Base-by-base conservation (phyloP, 306 rosid genomes). In the Rosa lucieae region DNA sequence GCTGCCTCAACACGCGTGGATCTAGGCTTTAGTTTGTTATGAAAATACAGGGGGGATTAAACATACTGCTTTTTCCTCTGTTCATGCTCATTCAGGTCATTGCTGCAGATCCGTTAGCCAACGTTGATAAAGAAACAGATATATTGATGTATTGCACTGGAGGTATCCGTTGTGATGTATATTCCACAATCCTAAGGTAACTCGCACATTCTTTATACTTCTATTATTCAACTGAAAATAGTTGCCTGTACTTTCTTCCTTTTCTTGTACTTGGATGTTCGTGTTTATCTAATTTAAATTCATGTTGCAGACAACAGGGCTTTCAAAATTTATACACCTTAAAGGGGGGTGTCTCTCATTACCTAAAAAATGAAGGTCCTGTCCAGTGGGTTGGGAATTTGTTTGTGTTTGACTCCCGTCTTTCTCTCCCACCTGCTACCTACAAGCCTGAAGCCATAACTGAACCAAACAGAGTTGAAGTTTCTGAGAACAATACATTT, bases 81-180 rank as follows among this genome's bases (percentile, higher is more conserved):
- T 73, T 73, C 53, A 44, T 79, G 76, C 68, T 70, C 77, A 49
- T 87, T 77, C 79, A 95, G 99, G 89, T 87, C 21, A 73, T 76
- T 83, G 85, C 87, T 79, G 90, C 96, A 75, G 99, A 92, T 80
- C 99, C 99, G 10, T 84, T 95, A 79, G 88, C 88, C 76, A 87
- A 84, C 81, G 86, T 88, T 29, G 94, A 91, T 84, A 89, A 87
- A 83, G 89, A 84, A 55, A 62, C 94, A 17, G 86, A 86, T 78
- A 85, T 92, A 85, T 83, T 92, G 87, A 92, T 95, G 99, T 95
- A 95, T 86, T 95, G 98, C 84, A 95, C 99, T 7, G 98, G 98
- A 66, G 98, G 98, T 66, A 95, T 95, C 69, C 94, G 94, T 21
- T 95, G 99, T 67, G 96, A 92, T 67, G 95, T 92, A 55, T 92